Conservation (phyloP, 1,139 yeast genomes). For the Debaryomycetaceae sp. region DNA sequence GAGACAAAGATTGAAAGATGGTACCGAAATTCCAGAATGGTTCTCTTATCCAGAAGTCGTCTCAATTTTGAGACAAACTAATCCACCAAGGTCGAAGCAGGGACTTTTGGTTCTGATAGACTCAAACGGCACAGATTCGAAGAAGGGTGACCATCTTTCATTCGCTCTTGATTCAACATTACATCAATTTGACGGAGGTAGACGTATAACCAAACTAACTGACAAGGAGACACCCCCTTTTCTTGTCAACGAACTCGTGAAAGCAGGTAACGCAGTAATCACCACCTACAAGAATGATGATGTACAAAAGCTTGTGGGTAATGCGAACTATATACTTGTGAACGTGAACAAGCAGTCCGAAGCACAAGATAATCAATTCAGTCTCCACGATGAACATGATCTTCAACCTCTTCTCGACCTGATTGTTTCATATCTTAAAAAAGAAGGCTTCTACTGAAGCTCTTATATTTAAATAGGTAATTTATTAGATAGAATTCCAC, state of each 20-base stretch:
- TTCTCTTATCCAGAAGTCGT: conserved; percentile 97
- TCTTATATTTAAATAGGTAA: conserved; percentile 2
- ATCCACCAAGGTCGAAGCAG: conserved; percentile 87
- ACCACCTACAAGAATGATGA: conserved; percentile 22
- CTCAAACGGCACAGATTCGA: conserved; percentile 50
- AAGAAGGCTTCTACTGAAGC: conserved; percentile 62
- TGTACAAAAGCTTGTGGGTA: conserved; percentile 47
- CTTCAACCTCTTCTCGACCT: conserved; percentile 59
- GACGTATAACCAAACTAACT: conserved; percentile 71
- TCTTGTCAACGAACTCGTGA: conserved; percentile 76
- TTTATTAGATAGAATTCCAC: no score
- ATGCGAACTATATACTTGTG: conserved; percentile 30
- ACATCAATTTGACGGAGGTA: conserved; percentile 84
- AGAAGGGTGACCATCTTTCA: conserved; percentile 50
- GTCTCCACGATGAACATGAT: conserved; percentile 15
- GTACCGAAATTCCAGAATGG: conserved; percentile 92
- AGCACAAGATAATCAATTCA: conserved; percentile 8
- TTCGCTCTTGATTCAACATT: conserved; percentile 86
- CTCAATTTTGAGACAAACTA: conserved; percentile 81
- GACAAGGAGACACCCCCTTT: conserved; percentile 53
- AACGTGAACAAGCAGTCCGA: conserved; percentile 13
- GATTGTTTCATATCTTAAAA: conserved; percentile 66
- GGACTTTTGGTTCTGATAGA: conserved; percentile 73
- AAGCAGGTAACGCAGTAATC: conserved; percentile 89
- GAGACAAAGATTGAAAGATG: conserved; percentile 82